A percentile compares a stretch with the other conserved stretches of the same genome.
Conservation (phyloP, 306 rosid genomes). For the Corylus americana region DNA sequence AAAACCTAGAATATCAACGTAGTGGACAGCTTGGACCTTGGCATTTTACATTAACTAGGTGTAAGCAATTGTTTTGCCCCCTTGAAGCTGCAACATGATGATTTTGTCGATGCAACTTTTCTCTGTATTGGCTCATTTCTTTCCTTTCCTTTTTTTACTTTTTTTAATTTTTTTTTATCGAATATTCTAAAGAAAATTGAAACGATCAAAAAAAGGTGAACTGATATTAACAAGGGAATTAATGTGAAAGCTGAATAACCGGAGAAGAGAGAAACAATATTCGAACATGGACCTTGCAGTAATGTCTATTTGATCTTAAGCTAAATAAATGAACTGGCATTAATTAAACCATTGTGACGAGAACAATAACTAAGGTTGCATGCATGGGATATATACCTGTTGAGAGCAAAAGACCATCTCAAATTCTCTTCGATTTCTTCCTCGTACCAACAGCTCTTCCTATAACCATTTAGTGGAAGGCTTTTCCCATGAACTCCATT, state of each 20-base stretch:
- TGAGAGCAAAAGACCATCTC: constrained; percentile 97
- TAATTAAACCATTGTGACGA: not conserved
- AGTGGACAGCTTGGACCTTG: not conserved
- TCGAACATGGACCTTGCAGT: not conserved
- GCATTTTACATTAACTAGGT: no score
- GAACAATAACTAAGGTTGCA: not conserved
- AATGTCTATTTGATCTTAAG: not conserved
- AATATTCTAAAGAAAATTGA: no score
- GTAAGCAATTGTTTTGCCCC: no score
- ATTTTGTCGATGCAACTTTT: no score
- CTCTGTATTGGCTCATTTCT: no score
- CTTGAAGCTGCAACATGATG: no score
- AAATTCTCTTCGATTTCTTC: constrained; percentile 94
- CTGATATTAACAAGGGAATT: not conserved
- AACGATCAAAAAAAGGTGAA: no score
- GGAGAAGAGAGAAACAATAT: not conserved
- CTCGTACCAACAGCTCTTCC: constrained; percentile 98
- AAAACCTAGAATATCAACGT: not conserved
- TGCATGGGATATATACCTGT: constrained; percentile 49
- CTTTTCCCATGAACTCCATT: constrained; percentile 56
- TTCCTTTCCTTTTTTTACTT: no score
- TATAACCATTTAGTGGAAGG: constrained; percentile 70
- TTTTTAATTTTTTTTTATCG: no score
- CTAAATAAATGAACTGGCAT: not conserved
- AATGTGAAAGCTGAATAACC: not conserved